Percentiles rank a stretch among this genome's conserved stretches.
Conservation (phyloP, 1,284 basidiomycete genomes). For the Neolentinus lepideus region DNA sequence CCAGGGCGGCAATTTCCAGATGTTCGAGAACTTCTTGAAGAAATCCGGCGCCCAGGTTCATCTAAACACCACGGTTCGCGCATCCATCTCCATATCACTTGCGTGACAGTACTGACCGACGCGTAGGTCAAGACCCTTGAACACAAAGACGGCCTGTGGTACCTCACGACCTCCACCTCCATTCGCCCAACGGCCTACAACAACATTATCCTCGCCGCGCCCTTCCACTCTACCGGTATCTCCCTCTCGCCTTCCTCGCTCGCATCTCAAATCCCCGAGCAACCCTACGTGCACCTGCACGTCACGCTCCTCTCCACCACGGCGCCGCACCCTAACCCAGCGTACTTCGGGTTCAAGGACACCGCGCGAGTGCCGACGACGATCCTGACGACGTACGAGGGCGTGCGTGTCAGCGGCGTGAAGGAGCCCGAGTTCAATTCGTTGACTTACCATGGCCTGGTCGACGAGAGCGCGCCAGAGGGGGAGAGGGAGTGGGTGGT, state of each 20-base stretch:
- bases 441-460: slow-evolving; percentile 74
- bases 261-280: slow-evolving; percentile 46
- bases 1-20: slow-evolving; percentile 76
- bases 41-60: slow-evolving; percentile 62
- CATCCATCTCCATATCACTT: slow-evolving; percentile 6
- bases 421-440: slow-evolving; percentile 81
- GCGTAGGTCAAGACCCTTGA: slow-evolving; percentile 4
- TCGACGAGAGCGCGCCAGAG: slow-evolving; percentile 18
- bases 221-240: slow-evolving; percentile 60
- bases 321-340: slow-evolving; percentile 49
- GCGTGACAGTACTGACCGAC: not conserved
- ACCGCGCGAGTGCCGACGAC: slow-evolving; percentile 48
- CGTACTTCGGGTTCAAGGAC: slow-evolving; percentile 62
- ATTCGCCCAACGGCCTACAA: slow-evolving; percentile 42
- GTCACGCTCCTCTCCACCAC: slow-evolving; percentile 87
- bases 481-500: slow-evolving; percentile 46
- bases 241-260: slow-evolving; percentile 35
- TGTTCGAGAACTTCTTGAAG: slow-evolving; percentile 81
- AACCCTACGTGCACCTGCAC: slow-evolving; percentile 80
- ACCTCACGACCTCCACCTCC: slow-evolving; percentile 14
- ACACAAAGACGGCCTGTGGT: slow-evolving; percentile 3
- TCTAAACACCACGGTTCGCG: slow-evolving; percentile 59
- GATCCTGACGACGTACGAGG: slow-evolving; percentile 70
- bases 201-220: slow-evolving; percentile 72
- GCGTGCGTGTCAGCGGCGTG: slow-evolving; percentile 31